Evolutionary conservation across 2,329 filamentous ascomycete species (phyloP).

Genomic region (Ambrosiella cleistominuta): DNA sequence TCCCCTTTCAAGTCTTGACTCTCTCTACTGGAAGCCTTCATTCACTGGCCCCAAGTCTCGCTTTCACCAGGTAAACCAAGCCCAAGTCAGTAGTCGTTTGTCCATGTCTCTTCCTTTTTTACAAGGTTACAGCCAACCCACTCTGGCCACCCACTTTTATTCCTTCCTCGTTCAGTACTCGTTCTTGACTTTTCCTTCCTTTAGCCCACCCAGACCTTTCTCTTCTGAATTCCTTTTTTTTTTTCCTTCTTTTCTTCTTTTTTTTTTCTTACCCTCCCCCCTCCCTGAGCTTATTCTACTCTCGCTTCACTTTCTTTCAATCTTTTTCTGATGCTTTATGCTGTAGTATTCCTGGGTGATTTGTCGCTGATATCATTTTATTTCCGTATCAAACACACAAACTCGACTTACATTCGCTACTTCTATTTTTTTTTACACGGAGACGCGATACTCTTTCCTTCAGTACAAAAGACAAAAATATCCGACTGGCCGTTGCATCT

Average conservation of each 20-base stretch:
- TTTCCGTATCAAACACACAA: constrained; percentile 1
- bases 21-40: neutral
- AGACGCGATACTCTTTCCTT: neutral
- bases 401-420: constrained; percentile 1
- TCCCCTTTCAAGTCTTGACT: neutral
- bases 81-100: neutral
- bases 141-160: constrained; percentile 10
- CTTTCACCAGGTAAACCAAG: neutral
- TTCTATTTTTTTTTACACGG: constrained; percentile 4
- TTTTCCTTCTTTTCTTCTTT: constrained; percentile 9
- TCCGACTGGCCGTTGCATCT: neutral
- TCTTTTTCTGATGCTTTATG: constrained; percentile 5
- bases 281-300: constrained; percentile 2
- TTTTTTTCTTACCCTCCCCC: constrained; percentile 5
- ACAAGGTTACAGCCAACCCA: constrained; percentile 5
- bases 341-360: neutral
- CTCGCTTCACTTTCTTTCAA: constrained; percentile 1
- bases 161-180: constrained; percentile 8
- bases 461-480: neutral
- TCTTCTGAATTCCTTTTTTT: constrained; percentile 1
- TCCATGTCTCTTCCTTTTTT: neutral
- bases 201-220: constrained; percentile 5
- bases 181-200: constrained; percentile 4
- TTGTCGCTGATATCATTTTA: neutral
- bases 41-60: constrained; percentile 2